A percentile compares a stretch with the other conserved stretches of the same genome.
phyloP scores from a whole-genome alignment of 441 rosid species.

The Syzygium malaccense region DNA sequence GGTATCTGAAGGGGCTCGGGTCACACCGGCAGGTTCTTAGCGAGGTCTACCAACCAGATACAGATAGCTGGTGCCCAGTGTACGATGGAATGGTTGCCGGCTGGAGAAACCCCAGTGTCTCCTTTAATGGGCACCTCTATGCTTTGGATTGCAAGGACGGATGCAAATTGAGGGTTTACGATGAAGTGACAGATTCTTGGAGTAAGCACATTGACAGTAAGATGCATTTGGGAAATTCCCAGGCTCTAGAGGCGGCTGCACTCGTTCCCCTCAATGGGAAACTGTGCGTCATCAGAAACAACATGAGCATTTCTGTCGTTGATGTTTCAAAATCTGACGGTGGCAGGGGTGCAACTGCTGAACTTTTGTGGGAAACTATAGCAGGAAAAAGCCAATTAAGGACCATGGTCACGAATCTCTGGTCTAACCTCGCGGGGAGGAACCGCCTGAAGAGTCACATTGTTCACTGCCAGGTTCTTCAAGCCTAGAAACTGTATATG shows the following conservation, averaged over 20 bases:
- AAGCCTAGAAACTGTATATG: conserved; percentile 17
- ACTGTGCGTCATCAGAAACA: conserved; percentile 39
- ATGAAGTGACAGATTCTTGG: conserved; percentile 42
- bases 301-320: conserved; percentile 43
- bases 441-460: conserved; percentile 42
- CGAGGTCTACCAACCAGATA: conserved; percentile 42
- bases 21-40: conserved; percentile 42
- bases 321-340: conserved; percentile 31
- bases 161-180: conserved; percentile 41
- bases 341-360: conserved; percentile 27
- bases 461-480: conserved; percentile 50
- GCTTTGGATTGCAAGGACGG: conserved; percentile 54
- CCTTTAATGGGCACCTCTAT: conserved; percentile 34
- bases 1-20: conserved; percentile 50
- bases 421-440: conserved; percentile 42
- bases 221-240: conserved; percentile 43
- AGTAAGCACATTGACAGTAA: conserved; percentile 39
- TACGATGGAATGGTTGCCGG: conserved; percentile 47
- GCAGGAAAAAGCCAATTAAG: conserved; percentile 40
- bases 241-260: conserved; percentile 45
- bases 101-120: conserved; percentile 46
- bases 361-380: conserved; percentile 49
- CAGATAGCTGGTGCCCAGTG: conserved; percentile 35
- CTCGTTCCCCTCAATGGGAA: conserved; percentile 43
- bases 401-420: conserved; percentile 38